Percentiles rank a stretch among this genome's conserved stretches.
Conservation (phyloP, 2,329 filamentous ascomycete genomes). For the Neofusicoccum sp. region DNA sequence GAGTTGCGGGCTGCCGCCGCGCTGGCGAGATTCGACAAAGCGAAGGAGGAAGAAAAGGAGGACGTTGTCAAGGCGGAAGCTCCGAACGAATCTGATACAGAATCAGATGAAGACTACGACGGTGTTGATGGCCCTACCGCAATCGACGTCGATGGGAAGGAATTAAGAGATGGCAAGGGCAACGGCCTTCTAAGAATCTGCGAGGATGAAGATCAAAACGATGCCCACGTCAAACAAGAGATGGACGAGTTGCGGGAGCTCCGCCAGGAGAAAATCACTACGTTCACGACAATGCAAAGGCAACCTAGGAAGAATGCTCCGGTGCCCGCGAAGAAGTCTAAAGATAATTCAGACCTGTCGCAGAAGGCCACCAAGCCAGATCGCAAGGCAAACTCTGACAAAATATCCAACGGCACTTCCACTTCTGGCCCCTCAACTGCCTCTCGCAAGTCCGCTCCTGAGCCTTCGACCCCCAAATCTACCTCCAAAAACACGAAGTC, state of each 20-base stretch:
- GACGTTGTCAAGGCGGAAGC: conserved; percentile 24
- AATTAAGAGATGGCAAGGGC: conserved; percentile 65
- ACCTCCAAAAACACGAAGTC: not conserved
- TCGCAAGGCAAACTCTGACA: not conserved
- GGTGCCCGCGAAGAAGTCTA: conserved; percentile 11
- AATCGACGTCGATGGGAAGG: conserved; percentile 63
- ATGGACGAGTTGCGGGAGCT: conserved; percentile 63
- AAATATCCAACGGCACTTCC: too few species aligned
- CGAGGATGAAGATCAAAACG: conserved; percentile 50
- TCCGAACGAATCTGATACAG: conserved; percentile 17
- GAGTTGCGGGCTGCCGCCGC: conserved; percentile 76
- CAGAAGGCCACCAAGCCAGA: not conserved
- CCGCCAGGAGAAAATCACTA: conserved; percentile 12
- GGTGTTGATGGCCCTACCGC: conserved; percentile 50
- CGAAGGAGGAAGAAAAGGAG: conserved; percentile 47
- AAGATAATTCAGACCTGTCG: not conserved
- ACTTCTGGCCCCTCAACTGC: not conserved
- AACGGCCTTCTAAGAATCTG: conserved; percentile 64
- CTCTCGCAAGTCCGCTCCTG: not conserved
- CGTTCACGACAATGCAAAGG: not conserved
- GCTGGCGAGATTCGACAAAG: conserved; percentile 65
- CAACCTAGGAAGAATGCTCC: not conserved
- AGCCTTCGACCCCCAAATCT: not conserved
- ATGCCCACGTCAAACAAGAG: conserved; percentile 54
- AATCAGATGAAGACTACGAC: conserved; percentile 35